Evolutionary conservation across 2,329 filamentous ascomycete genomes (phyloP).

Genomic region (Alternaria angustiovoidea): DNA sequence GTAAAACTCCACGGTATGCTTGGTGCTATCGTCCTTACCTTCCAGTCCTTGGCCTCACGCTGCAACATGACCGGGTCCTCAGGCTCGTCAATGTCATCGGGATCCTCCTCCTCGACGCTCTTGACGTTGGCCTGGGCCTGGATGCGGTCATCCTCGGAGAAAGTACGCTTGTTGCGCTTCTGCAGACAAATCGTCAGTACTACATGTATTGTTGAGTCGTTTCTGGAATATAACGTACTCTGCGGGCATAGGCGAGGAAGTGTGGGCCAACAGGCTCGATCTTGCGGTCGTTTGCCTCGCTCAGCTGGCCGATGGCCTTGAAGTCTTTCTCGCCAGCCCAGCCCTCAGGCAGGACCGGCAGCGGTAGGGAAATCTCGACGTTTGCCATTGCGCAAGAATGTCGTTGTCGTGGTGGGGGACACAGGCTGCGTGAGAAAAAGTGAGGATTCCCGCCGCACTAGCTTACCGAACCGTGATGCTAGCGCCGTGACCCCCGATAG

Average conservation of each 20-base stretch:
- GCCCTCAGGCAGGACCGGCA: slow-evolving; percentile 78
- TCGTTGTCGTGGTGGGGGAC: slow-evolving; percentile 18
- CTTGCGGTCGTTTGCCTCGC: slow-evolving; percentile 79
- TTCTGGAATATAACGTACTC: slow-evolving; percentile 63
- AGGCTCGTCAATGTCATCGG: slow-evolving; percentile 88
- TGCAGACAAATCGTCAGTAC: slow-evolving; percentile 42
- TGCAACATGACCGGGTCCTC: slow-evolving; percentile 93
- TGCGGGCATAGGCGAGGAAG: slow-evolving; percentile 96
- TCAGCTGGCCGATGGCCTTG: slow-evolving; percentile 81
- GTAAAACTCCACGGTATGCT: background rate
- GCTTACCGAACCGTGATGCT: slow-evolving; percentile 21
- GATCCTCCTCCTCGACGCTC: slow-evolving; percentile 92
- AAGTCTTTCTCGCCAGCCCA: slow-evolving; percentile 94
- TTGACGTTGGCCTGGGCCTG: slow-evolving; percentile 94
- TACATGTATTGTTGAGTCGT: background rate
- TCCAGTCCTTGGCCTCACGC: slow-evolving; percentile 98
- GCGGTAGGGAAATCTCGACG: slow-evolving; percentile 68
- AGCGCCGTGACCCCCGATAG: slow-evolving; percentile 4
- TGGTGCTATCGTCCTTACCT: slow-evolving; percentile 66
- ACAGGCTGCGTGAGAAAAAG: slow-evolving; percentile 15
- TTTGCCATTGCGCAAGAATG: slow-evolving; percentile 65
- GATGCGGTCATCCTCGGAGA: slow-evolving; percentile 97
- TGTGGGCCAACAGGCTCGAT: slow-evolving; percentile 97
- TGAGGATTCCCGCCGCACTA: slow-evolving; percentile 18
- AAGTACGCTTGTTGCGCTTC: slow-evolving; percentile 92